Conservation (phyloP, 108 stramenopile species). For the Thalassiosira profunda region DNA sequence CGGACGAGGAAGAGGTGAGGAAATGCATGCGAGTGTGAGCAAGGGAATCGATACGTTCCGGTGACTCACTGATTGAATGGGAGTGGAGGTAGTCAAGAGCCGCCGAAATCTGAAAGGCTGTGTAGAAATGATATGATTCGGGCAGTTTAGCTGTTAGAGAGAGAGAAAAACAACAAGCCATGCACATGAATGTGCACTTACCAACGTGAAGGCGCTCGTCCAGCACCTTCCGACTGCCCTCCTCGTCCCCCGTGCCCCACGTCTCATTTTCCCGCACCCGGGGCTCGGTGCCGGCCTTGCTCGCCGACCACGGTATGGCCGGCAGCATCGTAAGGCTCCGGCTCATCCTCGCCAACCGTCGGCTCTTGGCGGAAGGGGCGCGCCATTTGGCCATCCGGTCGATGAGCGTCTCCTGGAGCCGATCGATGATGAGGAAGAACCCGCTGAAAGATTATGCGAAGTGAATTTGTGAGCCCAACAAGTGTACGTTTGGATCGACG, state of each 20-base stretch:
- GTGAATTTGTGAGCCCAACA: too few species aligned
- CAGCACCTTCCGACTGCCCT: too few species aligned
- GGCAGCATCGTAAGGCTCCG: background rate
- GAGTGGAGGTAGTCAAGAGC: constrained; percentile 39
- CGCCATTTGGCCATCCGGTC: constrained; percentile 43
- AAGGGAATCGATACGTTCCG: too few species aligned
- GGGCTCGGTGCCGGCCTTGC: too few species aligned
- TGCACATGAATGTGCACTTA: background rate
- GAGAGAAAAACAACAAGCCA: background rate
- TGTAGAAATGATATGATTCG: constrained; percentile 12
- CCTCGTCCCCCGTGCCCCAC: background rate
- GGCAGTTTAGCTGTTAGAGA: background rate
- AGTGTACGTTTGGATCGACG: background rate
- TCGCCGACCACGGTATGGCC: too few species aligned
- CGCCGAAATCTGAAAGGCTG: constrained; percentile 32
- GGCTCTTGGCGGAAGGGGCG: background rate
- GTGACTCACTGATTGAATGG: too few species aligned
- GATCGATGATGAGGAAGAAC: constrained; percentile 73
- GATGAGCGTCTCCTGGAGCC: constrained; percentile 48
- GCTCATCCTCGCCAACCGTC: background rate
- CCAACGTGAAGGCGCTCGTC: constrained; percentile 25
- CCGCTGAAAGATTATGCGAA: too few species aligned
- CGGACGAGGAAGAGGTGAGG: too few species aligned
- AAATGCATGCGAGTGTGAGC: too few species aligned
- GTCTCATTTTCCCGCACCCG: too few species aligned